phyloP scores from a whole-genome alignment of 1,284 basidiomycete genomes.

The Puccinia brachypodii region DNA sequence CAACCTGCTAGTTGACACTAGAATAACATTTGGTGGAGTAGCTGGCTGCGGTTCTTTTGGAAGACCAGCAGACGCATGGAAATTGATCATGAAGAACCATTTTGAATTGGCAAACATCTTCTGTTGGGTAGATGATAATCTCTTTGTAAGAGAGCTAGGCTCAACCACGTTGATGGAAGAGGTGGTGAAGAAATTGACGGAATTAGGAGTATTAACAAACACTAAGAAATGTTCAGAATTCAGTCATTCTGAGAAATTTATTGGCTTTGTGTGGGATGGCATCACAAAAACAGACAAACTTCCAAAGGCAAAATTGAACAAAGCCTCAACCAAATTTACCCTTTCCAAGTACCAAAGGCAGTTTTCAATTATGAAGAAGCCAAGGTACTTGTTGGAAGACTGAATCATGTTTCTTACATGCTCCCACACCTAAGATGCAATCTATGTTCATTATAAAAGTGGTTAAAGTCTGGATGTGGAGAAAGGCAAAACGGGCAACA shows the following conservation, averaged over 20 bases:
- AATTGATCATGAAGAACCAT: neutral
- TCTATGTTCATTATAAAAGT: neutral
- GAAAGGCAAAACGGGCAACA: neutral
- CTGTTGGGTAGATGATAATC: constrained; percentile 13
- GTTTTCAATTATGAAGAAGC: neutral
- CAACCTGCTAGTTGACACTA: neutral
- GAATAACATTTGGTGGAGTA: constrained; percentile 10
- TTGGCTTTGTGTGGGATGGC: constrained; percentile 20
- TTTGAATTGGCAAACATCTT: neutral
- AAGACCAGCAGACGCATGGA: constrained; percentile 24
- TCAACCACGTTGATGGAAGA: neutral
- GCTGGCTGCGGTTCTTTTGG: constrained; percentile 2
- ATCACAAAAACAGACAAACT: neutral
- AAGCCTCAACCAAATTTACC: neutral
- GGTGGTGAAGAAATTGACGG: neutral
- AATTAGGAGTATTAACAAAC: constrained; percentile 6
- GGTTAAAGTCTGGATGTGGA: neutral
- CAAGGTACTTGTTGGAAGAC: neutral
- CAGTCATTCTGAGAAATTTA: neutral
- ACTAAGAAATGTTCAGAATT: neutral
- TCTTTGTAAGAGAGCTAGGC: neutral
- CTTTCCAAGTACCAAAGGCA: neutral
- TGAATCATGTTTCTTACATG: neutral
- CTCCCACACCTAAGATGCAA: neutral
- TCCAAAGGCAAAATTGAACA: neutral